Percentiles rank a stretch among this genome's conserved stretches.
phyloP scores from a whole-genome alignment of 352 stramenopile genomes.

The Globisporangium okanoganense region DNA sequence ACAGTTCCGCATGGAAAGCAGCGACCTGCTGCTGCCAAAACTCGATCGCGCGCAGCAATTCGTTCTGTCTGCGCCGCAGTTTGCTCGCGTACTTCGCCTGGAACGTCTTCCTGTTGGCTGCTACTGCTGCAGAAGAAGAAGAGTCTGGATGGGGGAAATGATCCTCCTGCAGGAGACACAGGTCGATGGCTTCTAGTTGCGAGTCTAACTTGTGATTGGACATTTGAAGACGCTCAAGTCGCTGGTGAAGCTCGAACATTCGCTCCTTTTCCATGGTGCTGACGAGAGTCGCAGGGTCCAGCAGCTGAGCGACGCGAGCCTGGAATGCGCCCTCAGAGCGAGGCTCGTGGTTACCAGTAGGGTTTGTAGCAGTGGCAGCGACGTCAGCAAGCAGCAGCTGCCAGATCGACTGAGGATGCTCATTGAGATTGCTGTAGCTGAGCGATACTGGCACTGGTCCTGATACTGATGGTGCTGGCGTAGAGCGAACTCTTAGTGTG shows the following conservation, averaged over 20 bases:
- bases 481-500: not conserved
- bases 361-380: not conserved
- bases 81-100: constrained; percentile 37
- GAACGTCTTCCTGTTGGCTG: constrained; percentile 12
- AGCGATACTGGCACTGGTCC: too few relatives aligned
- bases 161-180: constrained; percentile 30
- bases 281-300: constrained; percentile 4
- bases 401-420: constrained; percentile 19
- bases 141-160: not conserved
- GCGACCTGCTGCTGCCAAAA: constrained; percentile 32
- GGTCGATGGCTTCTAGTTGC: constrained; percentile 31
- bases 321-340: not conserved
- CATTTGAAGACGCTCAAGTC: constrained; percentile 18
- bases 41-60: constrained; percentile 17
- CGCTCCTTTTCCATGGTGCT: constrained; percentile 10
- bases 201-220: constrained; percentile 19
- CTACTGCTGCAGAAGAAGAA: constrained; percentile 1
- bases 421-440: not conserved
- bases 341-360: not conserved
- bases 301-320: constrained; percentile 7
- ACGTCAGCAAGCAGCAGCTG: constrained; percentile 21
- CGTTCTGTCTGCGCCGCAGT: constrained; percentile 23
- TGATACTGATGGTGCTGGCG: not conserved
- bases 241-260: constrained; percentile 22
- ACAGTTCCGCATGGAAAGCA: constrained; percentile 1